These are phyloP conservation scores for Metarhizium anisopliae DNA, from an alignment of 2,329 filamentous ascomycete species.

Conservation along the genomic window DNA sequence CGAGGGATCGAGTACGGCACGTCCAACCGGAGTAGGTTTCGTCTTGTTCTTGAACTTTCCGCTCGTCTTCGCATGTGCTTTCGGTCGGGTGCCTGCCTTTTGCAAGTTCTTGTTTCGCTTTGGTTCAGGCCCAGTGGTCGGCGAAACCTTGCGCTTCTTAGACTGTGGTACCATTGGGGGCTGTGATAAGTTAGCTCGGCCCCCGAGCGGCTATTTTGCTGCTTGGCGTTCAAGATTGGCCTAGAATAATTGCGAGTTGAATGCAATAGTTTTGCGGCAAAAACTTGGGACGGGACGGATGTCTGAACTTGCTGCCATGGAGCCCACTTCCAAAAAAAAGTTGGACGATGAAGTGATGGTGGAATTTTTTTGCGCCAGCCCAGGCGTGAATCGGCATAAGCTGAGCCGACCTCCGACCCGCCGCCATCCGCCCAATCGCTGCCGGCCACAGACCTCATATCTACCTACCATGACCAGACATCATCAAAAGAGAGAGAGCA, in stretches of 20 bases:
- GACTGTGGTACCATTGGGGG: conserved; percentile 21
- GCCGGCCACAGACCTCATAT: background rate
- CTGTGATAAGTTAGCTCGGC: background rate
- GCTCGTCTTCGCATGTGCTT: background rate
- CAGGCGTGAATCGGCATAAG: background rate
- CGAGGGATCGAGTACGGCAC: conserved; percentile 31
- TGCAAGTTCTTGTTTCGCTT: conserved; percentile 26
- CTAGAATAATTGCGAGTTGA: no score
- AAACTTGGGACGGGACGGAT: no score
- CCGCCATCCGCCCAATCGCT: background rate
- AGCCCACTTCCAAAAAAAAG: no score
- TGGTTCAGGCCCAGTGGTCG: conserved; percentile 20
- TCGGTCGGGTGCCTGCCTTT: background rate
- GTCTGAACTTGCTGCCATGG: no score
- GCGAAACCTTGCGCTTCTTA: conserved; percentile 31
- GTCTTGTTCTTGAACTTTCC: conserved; percentile 3
- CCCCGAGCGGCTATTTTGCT: background rate
- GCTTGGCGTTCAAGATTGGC: background rate
- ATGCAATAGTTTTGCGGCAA: no score
- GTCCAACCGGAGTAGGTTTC: conserved; percentile 10
- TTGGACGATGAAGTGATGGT: no score
- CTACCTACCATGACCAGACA: no score
- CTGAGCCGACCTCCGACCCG: background rate
- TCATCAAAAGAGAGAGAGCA: no score
- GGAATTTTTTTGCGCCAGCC: background rate